Base-by-base conservation (phyloP, 2,329 filamentous ascomycete species). In the Aspergillus sp. region DNA sequence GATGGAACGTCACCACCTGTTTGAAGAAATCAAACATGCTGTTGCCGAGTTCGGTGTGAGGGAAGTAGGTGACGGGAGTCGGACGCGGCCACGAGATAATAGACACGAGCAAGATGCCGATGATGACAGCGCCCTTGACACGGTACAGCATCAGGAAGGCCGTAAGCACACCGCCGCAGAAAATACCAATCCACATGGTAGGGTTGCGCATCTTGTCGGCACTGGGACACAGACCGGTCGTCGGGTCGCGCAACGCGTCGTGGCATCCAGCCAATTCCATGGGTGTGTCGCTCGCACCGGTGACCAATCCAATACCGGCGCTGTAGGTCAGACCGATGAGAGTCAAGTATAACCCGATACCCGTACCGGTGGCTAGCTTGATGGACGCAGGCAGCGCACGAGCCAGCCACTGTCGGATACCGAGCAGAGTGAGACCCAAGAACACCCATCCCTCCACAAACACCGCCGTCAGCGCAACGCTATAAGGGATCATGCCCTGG, bases 371-470 rank as follows among this genome's bases (percentile, higher is more conserved):
- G 13, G 90, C 90, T 50, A 94, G 84, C 73, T 95, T 96, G 75
- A 96, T 92, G 50, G 87, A 91, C 38, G 84, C 81, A 1, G 91
- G 91, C 57, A 95, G 91, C 41, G 88, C 86, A 59, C 89, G 85
- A 16, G 91, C 91, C 21, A 96, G 83, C 90, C 90, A 95, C 69
- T 95, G 91, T 13, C 91, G 87, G 75, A 96, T 81, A 34, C 91
- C 91, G 48, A 92, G 78, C 32, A 95, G 69, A 1, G 91, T 91
- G 38, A 96, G 80, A 3, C 77, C 88, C 47, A 95, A 83, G 73
- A 96, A 96, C 56, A 95, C 86, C 70, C 88, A 89, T 34, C 91
- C 91, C 71, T 96, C 91, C 13, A 94, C 87, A 67, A 96, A 95
- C 59, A 94, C 91, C 49, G 91, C 90, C 3, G 90, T 94, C 34